A percentile compares a stretch with the other conserved stretches of the same genome.
Evolutionary conservation across 75 land plant genomes (phyloP).

Genomic region (Cupressus sempervirens): DNA sequence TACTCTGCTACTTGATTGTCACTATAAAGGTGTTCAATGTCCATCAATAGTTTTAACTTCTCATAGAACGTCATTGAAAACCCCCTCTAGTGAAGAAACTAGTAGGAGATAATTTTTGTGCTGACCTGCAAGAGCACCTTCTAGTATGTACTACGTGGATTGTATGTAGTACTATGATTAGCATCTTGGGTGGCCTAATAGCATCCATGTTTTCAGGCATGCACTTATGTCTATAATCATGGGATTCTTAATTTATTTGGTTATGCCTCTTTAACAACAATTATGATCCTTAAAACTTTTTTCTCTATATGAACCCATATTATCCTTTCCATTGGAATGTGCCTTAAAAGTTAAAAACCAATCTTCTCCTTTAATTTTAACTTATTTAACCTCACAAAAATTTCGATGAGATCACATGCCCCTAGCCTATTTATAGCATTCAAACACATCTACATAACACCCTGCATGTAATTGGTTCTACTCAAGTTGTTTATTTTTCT

Average conservation of each 20-base stretch:
- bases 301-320: neutral
- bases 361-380: neutral
- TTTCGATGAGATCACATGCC: neutral
- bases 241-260: neutral
- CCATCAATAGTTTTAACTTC: too few relatives aligned
- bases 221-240: neutral
- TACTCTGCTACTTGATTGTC: neutral
- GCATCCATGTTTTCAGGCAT: neutral
- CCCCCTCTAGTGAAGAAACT: neutral
- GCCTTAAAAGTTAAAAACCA: neutral
- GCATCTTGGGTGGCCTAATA: neutral
- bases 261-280: neutral
- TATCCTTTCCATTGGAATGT: neutral
- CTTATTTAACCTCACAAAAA: neutral
- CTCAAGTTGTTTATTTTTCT: neutral
- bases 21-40: neutral
- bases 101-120: neutral
- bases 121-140: neutral
- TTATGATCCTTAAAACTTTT: neutral
- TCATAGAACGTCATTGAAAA: neutral
- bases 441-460: neutral
- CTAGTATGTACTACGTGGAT: neutral
- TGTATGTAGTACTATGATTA: neutral
- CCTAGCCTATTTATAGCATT: neutral
- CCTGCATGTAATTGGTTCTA: neutral